These are phyloP conservation scores for Ceratocystis eucalypticola DNA, from an alignment of 2,329 filamentous ascomycete species.

Conservation along the genomic window DNA sequence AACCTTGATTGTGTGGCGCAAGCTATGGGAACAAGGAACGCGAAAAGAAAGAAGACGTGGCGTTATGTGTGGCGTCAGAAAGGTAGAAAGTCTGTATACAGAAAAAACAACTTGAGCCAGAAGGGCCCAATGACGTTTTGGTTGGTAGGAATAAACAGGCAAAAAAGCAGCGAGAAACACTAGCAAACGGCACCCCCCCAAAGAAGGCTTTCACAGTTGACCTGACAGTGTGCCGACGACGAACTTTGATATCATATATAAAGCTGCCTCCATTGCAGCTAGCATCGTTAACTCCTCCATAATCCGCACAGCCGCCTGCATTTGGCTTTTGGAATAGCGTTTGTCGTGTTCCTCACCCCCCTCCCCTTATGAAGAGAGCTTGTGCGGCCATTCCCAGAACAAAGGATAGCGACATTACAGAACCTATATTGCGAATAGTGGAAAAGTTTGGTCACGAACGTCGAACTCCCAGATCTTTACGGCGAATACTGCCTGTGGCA, in stretches of 20 bases:
- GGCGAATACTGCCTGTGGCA: background rate
- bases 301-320: background rate
- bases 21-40: background rate
- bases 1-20: background rate
- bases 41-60: background rate
- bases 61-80: background rate
- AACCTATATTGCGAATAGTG: background rate
- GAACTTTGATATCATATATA: background rate
- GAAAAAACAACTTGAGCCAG: background rate
- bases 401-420: background rate
- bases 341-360: background rate
- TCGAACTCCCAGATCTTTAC: background rate
- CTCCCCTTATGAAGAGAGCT: background rate
- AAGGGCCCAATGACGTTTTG: constrained; percentile 13
- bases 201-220: background rate
- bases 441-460: background rate
- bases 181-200: background rate
- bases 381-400: background rate
- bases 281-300: background rate
- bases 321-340: background rate
- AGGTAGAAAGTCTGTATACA: background rate
- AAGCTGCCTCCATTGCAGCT: background rate
- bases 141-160: background rate
- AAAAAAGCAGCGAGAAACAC: background rate
- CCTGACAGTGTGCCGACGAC: background rate